Percentiles rank a stretch among this genome's conserved stretches.
Conservation (phyloP, 2,329 filamentous ascomycete genomes). For the Lomentospora prolificans region DNA sequence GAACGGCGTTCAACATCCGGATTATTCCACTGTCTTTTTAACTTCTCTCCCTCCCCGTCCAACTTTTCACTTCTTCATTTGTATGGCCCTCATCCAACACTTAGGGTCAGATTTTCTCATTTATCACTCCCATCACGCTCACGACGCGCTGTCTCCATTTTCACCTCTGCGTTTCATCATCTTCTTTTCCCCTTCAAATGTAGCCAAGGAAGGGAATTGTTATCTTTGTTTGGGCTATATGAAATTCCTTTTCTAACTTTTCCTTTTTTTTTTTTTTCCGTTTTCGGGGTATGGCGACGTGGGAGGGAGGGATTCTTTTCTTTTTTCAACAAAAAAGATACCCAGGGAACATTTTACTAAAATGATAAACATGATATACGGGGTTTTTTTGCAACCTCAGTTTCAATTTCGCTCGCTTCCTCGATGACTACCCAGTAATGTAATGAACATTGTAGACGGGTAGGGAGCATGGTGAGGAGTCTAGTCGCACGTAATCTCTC, state of each 20-base stretch:
- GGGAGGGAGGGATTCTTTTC: background rate
- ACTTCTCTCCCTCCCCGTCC: conserved; percentile 6
- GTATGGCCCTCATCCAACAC: background rate
- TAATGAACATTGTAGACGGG: too few species aligned
- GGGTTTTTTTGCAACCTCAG: too few species aligned
- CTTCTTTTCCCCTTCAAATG: background rate
- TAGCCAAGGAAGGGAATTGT: background rate
- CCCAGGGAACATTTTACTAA: conserved; percentile 6
- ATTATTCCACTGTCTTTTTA: conserved; percentile 6
- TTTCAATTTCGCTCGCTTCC: too few species aligned
- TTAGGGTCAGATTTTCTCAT: background rate
- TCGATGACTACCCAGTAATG: too few species aligned
- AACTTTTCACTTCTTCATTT: background rate
- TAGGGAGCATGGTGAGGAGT: too few species aligned
- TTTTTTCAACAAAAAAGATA: conserved; percentile 12
- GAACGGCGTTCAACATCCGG: conserved; percentile 10
- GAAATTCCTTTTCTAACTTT: too few species aligned
- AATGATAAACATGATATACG: background rate
- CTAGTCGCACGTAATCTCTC: too few species aligned
- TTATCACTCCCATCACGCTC: background rate
- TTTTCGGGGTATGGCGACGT: too few species aligned
- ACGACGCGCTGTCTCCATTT: background rate
- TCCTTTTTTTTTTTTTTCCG: background rate
- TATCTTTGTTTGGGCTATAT: too few species aligned
- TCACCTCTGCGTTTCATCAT: conserved; percentile 1